Base-by-base conservation (phyloP, 1,139 yeast genomes). In the Protomyces inundatus region DNA sequence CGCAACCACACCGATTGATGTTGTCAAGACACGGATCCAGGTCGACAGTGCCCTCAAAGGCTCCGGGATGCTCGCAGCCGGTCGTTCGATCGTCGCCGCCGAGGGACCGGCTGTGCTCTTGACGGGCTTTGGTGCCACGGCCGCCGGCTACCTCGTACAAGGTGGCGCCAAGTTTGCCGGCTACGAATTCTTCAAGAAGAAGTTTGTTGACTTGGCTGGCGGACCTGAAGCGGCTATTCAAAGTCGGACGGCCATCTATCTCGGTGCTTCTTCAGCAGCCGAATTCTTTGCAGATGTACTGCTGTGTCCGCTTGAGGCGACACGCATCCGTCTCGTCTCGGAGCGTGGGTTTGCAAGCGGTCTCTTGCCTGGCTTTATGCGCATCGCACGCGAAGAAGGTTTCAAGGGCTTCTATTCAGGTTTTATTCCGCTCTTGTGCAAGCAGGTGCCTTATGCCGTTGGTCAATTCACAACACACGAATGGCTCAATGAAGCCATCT, bases 131-230 rank as follows among this genome's bases (percentile, higher is more conserved):
- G 89, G 91, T n/a, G 95, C 95, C 34, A 88, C 95, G 0, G 84
- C 85, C 67, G 80, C 88, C 64, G 95, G 96, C n/a, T 88, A 88
- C 73, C 83, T 91, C 2, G 79, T 88, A 66, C 96, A 88, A 76
- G 95, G 96, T 67, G 91, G 93, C 51, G 91, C 91, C 70, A 88
- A 88, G 74, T 88, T 87, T 73, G 95, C 96, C 9, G 84, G 87
- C 72, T 88, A 88, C 73, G 95, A 88, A 75, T 82, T 77, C 70
- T 88, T 88, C 78, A 88, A 88, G 74, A 82, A 84, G 71, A 78
- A 80, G 50, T 88, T 87, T 71, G 74, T 83, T 51, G 83, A 81
- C 68, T 67, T 81, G 35, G 81, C 84, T 39, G 91, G 93, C 9
- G 42, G 56, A 39, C 81, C 80, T 9, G 82, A 83, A 60, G 66